A percentile compares a stretch with the other conserved stretches of the same genome.
These are phyloP conservation scores for Aspergillus jensenii DNA, from an alignment of 2,329 filamentous ascomycete genomes.

Conservation along the genomic window DNA sequence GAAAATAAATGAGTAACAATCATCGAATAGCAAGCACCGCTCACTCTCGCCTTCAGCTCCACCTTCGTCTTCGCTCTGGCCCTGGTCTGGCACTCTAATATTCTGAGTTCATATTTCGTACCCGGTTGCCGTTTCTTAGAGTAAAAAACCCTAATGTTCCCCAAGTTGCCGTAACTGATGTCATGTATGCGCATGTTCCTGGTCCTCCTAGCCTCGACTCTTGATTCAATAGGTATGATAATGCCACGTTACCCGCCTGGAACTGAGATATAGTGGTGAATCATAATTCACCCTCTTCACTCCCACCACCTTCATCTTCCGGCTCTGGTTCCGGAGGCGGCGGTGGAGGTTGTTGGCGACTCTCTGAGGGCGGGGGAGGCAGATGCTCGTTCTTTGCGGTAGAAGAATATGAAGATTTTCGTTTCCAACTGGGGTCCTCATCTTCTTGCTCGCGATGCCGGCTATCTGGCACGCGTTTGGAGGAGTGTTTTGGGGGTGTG, in stretches of 20 bases:
- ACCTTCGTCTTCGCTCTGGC: background rate
- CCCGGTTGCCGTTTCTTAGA: too few relatives aligned
- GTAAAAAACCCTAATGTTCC: background rate
- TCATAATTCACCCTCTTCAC: constrained; percentile 45
- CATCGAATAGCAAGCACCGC: background rate
- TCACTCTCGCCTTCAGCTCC: background rate
- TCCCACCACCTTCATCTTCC: constrained; percentile 37
- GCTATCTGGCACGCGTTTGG: constrained; percentile 18
- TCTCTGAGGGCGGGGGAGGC: constrained; percentile 9
- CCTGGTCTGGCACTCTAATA: background rate
- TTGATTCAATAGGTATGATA: background rate
- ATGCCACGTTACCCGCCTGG: background rate
- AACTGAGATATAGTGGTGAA: background rate
- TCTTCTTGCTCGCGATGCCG: constrained; percentile 23
- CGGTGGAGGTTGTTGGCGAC: constrained; percentile 3
- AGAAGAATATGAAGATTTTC: constrained; percentile 13
- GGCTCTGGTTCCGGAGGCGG: constrained; percentile 19
- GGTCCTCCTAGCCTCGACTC: background rate
- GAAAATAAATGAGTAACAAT: background rate
- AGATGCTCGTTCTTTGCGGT: constrained; percentile 2
- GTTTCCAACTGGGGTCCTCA: constrained; percentile 12
- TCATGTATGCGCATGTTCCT: background rate
- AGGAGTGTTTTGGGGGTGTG: constrained; percentile 10
- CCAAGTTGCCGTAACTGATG: background rate
- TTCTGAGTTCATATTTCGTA: too few relatives aligned